phyloP scores from a whole-genome alignment of 192 early-diverging fungal species.

The Chytriomyces sp. region DNA sequence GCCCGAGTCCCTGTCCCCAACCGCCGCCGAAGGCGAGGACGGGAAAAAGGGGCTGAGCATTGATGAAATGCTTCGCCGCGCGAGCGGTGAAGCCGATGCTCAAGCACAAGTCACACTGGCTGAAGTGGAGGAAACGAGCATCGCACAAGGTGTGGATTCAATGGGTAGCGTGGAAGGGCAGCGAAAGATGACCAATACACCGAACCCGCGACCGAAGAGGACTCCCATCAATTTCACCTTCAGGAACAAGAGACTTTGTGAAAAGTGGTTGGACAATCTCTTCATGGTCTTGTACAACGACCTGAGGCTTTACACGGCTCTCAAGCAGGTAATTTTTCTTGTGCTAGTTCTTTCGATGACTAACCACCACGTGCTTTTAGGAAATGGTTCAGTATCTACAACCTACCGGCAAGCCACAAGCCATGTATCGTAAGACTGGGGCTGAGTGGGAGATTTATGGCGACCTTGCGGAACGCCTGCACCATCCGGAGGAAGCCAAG shows the following conservation, averaged over 20 bases:
- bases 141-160: slow-evolving; percentile 23
- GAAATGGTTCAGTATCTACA: slow-evolving; percentile 76
- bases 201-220: slow-evolving; percentile 42
- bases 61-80: slow-evolving; percentile 50
- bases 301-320: slow-evolving; percentile 90
- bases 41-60: slow-evolving; percentile 40
- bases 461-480: slow-evolving; percentile 84
- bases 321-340: slow-evolving; percentile 62
- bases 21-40: neutral
- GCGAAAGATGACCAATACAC: slow-evolving; percentile 21
- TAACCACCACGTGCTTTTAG: slow-evolving; percentile 36
- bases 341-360: neutral
- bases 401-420: neutral
- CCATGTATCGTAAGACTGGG: slow-evolving; percentile 85
- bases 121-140: slow-evolving; percentile 23
- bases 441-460: slow-evolving; percentile 99
- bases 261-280: slow-evolving; percentile 98
- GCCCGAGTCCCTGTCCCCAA: neutral
- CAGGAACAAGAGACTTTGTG: slow-evolving; percentile 94
- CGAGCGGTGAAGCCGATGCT: slow-evolving; percentile 21
- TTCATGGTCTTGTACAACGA: slow-evolving; percentile 99
- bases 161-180: slow-evolving; percentile 23
- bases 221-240: slow-evolving; percentile 67
- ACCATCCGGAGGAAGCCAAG: slow-evolving; percentile 86
- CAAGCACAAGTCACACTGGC: neutral